Evolutionary conservation across 306 rosid species (phyloP), one percentile per base, ranked within the genome.

Genomic region (Vigna mungo): DNA sequence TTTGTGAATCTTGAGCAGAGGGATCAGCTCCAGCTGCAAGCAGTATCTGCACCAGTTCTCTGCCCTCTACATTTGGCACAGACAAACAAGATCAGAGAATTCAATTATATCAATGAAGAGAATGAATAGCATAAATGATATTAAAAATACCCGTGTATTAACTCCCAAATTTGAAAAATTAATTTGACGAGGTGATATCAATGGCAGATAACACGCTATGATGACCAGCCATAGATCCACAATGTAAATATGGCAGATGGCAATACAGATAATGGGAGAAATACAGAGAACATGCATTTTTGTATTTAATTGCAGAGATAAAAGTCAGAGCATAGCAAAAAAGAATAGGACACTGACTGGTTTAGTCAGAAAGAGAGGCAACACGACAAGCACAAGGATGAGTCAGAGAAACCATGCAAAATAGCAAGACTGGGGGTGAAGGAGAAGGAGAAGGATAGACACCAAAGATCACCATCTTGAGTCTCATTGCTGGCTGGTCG

Each of bases 21-120:
- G 97, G 96, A 86, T 95, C 92, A 79, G 99, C 97, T 69, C 97
- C 96, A 49, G 96, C 93, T 46, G 89, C 88, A 75, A 95, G 99
- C 88, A 95, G 85, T 87, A 87, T 85, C 82, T 48, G 90, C 87
- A 90, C 99, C 87, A 95, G 85, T 72, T 90, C 93, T 88, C 97
- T 95, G 78, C 97, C 99, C 81, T 95, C 99, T 95, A 80, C 63
- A 75, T 73, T 66, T 43, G 75, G 51, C 71, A 76, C 48, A 34
- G 77, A 74, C 68, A 68, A 81, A 56, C 41, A 72, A 80, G 68
- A 82, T 68, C 56, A 82, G 83, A 70, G 49, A 9, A 49, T 44
- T 56, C 36, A 69, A 55, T 49, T 17, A 77, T 16, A 25, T 37
- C 11, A 41, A 20, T 60, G 27, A 71, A 72, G 23, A 68, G 60